phyloP scores from a whole-genome alignment of 495 filamentous ascomycete species.

The Penicillium paradoxum region DNA sequence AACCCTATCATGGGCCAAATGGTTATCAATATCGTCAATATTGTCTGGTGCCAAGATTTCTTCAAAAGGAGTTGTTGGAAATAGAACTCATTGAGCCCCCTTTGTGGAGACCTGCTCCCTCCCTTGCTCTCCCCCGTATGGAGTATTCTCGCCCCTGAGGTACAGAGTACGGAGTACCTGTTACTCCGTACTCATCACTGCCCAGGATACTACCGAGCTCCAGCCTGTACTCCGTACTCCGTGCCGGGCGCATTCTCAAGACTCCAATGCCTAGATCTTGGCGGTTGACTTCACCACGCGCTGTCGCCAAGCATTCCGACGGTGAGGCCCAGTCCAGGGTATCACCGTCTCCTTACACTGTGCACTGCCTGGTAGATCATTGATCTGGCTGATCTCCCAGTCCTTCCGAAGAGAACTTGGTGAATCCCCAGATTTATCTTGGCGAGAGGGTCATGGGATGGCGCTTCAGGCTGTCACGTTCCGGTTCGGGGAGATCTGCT shows the following conservation, averaged over 20 bases:
- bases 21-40: constrained; percentile 1
- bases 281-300: constrained; percentile 13
- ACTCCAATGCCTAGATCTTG: constrained; percentile 18
- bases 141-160: constrained; percentile 4
- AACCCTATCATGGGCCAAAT: neutral
- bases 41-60: neutral
- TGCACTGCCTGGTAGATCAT: constrained; percentile 10
- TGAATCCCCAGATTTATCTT: neutral
- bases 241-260: constrained; percentile 25
- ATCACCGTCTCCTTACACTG: constrained; percentile 1
- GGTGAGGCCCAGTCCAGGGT: constrained; percentile 5
- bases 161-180: too few relatives aligned
- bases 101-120: neutral
- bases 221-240: constrained; percentile 5
- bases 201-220: neutral
- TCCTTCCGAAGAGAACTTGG: neutral
- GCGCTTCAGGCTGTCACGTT: neutral
- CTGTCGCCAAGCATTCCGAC: constrained; percentile 19
- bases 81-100: neutral
- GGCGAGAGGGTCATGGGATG: neutral
- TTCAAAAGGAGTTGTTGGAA: neutral
- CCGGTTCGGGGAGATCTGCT: neutral
- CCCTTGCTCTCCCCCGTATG: neutral
- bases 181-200: neutral
- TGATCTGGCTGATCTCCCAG: constrained; percentile 10